These are phyloP conservation scores for Calocybe indica DNA, from an alignment of 768 basidiomycete species.

Conservation along the genomic window DNA sequence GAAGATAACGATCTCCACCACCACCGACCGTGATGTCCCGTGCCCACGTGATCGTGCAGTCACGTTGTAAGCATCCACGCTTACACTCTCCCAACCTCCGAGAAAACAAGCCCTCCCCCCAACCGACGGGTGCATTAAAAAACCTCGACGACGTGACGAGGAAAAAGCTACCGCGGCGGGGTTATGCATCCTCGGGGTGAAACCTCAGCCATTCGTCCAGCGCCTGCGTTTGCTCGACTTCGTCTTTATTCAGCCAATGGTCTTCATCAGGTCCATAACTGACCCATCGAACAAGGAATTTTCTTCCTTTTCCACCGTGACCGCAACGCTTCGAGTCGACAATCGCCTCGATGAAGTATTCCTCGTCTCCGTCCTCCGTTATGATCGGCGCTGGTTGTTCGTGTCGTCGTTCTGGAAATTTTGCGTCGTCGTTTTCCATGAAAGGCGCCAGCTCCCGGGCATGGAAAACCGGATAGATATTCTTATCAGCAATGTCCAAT, in stretches of 20 bases:
- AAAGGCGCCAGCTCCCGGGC: neutral
- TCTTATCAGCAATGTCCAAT: slow-evolving; percentile 4
- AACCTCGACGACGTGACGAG: neutral
- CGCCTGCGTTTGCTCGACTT: slow-evolving; percentile 13
- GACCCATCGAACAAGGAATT: slow-evolving; percentile 16
- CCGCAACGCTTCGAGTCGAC: slow-evolving; percentile 2
- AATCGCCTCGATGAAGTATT: neutral
- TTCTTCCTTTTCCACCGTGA: slow-evolving; percentile 3
- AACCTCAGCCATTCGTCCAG: slow-evolving; percentile 11
- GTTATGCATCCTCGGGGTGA: neutral
- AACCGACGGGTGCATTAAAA: neutral
- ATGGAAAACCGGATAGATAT: neutral
- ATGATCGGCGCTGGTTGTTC: neutral
- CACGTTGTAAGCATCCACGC: neutral
- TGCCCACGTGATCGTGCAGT: too few relatives aligned
- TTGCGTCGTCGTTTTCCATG: neutral
- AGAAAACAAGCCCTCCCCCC: neutral
- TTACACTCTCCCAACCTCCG: neutral
- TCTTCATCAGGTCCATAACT: slow-evolving; percentile 10
- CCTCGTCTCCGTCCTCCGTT: neutral
- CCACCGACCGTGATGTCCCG: too few relatives aligned
- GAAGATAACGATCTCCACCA: too few relatives aligned
- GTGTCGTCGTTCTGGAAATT: neutral
- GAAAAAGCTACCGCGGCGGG: neutral
- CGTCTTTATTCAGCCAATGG: neutral